Base-by-base conservation (phyloP, 345 rosid genomes). In the Bruguiera sexangula region DNA sequence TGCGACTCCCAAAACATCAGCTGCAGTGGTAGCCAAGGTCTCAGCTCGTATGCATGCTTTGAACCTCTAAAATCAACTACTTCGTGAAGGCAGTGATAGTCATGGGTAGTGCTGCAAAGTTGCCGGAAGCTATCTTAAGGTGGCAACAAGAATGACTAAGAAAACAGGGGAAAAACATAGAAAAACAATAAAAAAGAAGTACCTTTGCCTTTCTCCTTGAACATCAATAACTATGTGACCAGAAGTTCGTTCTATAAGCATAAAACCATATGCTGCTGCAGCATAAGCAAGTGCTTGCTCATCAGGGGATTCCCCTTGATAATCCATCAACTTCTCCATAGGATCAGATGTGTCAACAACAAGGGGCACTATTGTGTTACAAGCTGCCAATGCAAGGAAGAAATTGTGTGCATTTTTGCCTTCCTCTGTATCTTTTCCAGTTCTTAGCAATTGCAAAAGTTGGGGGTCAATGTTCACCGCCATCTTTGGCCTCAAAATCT, bases 271-370 rank as follows among this genome's bases (percentile, higher is more conserved):
- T 9, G 99, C 88, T 50, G 99, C 98, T 72, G 99, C 99, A 64
- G 99, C 97, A 87, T 89, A 92, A 73, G 82, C 94, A 74, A 96
- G 76, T 59, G 99, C 99, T 79, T 96, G 99, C 73, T 92, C 99
- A 79, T 96, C 99, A 60, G 99, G 99, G 66, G 99, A 96, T 82
- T 96, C 99, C 66, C 99, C 99, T 81, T 96, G 99, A 75, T 96
- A 96, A 82, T 92, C 99, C 37, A 92, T 82, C 75, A 90, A 76
- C 85, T 89, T 90, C 63, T 84, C 85, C 15, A 54, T 54, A 6
- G 89, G 91, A 76, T 90, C 91, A 63, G 96, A 71, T 57, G 94
- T 83, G 73, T 85, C 92, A 58, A 76, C 66, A 32, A 81, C 54
- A 51, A 96, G 86, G 32, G 99, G 99, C 60, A 92, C 98, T 73